Evolutionary conservation across 306 rosid genomes (phyloP).

Genomic region (Quercus bicolor): DNA sequence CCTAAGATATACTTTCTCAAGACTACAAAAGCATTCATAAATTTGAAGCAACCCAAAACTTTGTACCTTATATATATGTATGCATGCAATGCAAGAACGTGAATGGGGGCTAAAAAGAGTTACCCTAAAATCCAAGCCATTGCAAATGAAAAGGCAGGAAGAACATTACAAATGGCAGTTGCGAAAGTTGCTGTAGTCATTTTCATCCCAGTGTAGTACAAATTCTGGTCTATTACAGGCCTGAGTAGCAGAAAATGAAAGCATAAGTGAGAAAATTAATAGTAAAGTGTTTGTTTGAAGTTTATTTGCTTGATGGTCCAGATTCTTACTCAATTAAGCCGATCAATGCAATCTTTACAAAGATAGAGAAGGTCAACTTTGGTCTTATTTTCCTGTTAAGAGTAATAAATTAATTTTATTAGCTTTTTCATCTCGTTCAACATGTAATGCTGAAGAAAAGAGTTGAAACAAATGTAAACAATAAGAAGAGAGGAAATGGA

Average conservation of each 20-base stretch:
- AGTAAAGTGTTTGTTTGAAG: neutral
- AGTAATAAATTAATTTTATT: neutral
- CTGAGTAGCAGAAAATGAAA: slow-evolving; percentile 13
- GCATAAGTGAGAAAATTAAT: neutral
- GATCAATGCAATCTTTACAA: slow-evolving; percentile 32
- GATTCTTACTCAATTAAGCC: slow-evolving; percentile 42
- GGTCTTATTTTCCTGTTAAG: slow-evolving; percentile 45
- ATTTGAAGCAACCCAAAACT: too few species aligned
- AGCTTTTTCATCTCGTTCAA: neutral
- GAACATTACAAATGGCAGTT: too few species aligned
- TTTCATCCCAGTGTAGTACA: slow-evolving; percentile 50
- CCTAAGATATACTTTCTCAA: too few species aligned
- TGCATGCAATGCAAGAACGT: too few species aligned
- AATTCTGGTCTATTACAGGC: slow-evolving; percentile 61
- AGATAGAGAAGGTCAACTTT: slow-evolving; percentile 36
- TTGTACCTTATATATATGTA: too few species aligned
- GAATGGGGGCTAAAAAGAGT: too few species aligned
- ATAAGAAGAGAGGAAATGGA: neutral
- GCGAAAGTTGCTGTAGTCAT: slow-evolving; percentile 21
- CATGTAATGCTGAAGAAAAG: neutral
- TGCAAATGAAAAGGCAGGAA: slow-evolving; percentile 36
- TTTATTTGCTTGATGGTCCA: neutral
- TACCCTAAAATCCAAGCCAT: too few species aligned
- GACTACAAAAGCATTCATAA: too few species aligned
- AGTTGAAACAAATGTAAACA: neutral